Conservation (phyloP, 371 early-diverging fungal species). For the Funneliformis caledonium region DNA sequence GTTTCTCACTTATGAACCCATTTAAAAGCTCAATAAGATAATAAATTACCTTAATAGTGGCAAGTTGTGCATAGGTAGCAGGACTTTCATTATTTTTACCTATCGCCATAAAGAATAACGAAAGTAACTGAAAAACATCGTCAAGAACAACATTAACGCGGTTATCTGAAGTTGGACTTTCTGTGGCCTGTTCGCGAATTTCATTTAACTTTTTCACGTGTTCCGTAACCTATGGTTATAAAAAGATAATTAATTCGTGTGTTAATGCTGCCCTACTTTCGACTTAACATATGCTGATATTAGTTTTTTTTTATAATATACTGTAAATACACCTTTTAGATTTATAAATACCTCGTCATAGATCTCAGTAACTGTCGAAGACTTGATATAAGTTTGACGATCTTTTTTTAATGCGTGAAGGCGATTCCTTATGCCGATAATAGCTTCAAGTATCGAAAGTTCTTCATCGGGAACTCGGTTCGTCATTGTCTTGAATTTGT, state of each 20-base stretch:
- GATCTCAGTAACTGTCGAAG: constrained; percentile 60
- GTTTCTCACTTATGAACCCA: neutral
- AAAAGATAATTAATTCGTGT: constrained; percentile 31
- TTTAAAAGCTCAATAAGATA: neutral
- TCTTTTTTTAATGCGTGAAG: constrained; percentile 76
- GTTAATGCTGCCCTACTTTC: neutral
- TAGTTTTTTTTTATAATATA: constrained; percentile 50
- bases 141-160: constrained; percentile 77
- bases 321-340: constrained; percentile 53
- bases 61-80: constrained; percentile 78
- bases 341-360: constrained; percentile 68
- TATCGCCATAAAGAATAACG: constrained; percentile 78
- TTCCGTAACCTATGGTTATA: constrained; percentile 36
- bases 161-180: constrained; percentile 55
- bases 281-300: neutral
- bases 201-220: constrained; percentile 48
- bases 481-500: constrained; percentile 24
- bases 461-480: constrained; percentile 56
- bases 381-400: constrained; percentile 65
- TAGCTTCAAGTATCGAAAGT: constrained; percentile 65
- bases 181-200: constrained; percentile 43
- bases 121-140: constrained; percentile 78
- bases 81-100: constrained; percentile 80
- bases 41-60: constrained; percentile 72
- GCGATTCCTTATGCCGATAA: constrained; percentile 73